These are phyloP conservation scores for Wickerhamiella sorbophila DNA, from an alignment of 805 yeast species.

Conservation along the genomic window DNA sequence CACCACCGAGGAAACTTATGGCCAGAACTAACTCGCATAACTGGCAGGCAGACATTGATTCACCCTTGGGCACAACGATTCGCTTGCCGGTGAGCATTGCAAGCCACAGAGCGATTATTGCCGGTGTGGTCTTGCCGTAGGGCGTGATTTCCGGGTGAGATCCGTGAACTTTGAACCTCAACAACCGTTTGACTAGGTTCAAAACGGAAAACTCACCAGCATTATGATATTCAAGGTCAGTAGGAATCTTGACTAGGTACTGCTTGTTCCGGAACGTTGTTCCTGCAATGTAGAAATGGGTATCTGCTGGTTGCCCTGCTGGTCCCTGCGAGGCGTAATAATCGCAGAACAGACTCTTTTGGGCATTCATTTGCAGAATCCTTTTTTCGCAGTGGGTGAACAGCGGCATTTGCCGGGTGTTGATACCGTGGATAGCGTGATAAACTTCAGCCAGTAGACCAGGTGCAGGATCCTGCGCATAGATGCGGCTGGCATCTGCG, in stretches of 20 bases:
- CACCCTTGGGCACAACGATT: constrained; percentile 29
- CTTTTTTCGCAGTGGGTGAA: constrained; percentile 19
- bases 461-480: constrained; percentile 24
- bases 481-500: constrained; percentile 37
- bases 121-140: constrained; percentile 41
- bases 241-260: constrained; percentile 24
- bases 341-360: constrained; percentile 5
- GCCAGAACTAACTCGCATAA: constrained; percentile 39
- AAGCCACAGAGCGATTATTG: constrained; percentile 36
- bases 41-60: constrained; percentile 35
- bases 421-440: constrained; percentile 21
- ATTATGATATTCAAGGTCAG: constrained; percentile 20
- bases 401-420: constrained; percentile 20
- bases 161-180: constrained; percentile 20
- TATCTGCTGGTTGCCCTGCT: constrained; percentile 12
- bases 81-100: constrained; percentile 41
- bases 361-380: constrained; percentile 13
- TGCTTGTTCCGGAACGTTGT: constrained; percentile 19
- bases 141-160: constrained; percentile 31
- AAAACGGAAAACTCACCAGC: constrained; percentile 23
- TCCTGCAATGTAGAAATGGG: constrained; percentile 22
- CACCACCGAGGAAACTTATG: constrained; percentile 36
- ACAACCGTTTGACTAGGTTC: constrained; percentile 12
- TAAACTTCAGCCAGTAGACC: constrained; percentile 19
- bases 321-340: not conserved